Evolutionary conservation across 2,329 filamentous ascomycete genomes (phyloP), one percentile per base, ranked within the genome.

Genomic region (Botrytis deweyae): DNA sequence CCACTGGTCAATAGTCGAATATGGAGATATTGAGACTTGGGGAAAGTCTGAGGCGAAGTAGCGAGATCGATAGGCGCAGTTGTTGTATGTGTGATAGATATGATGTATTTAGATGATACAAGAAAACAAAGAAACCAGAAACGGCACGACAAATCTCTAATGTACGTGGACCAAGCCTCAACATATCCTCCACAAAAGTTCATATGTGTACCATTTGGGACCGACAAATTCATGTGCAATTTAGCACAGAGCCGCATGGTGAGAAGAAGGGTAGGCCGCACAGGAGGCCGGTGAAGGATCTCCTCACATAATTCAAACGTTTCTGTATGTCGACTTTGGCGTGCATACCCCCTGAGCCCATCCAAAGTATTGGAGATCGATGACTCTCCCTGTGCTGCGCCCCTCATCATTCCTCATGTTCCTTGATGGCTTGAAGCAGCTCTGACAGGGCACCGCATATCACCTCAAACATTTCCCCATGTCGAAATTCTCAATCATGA

Each of bases 261-360:
- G 4, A 18, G 12, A 36, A 38, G 25, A 25, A 6, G 36, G 65
- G 16, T 36, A 25, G 46, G 62, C n/a, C 65, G 36, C 36, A 68
- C 38, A 44, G 38, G n/a, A 16, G 40, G 40, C 71, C 64, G 63
- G 71, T 69, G 71, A 69, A 69, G 64, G 40, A 72, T 72, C 38
- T 55, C 36, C 25, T 55, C 55, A 38, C n/a, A 66, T 18, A 52
- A 44, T 42, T 10, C 44, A 3, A 40, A 18, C 14, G 29, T 42
- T 33, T 33, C 25, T 55, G 38, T 7, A 68, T 9, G 63, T 49
- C 52, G 67, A 29, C 52, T 49, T 9, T 72, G 49, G 33, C 58
- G 63, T 58, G 61, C 46, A 69, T 72, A 52, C 64, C 52, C 70
- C 71, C 63, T 69, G 70, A 64, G 52, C 18, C 44, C 29, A 22